Conservation (phyloP, 2,329 filamentous ascomycete genomes). For the Bipolaris zeicola region DNA sequence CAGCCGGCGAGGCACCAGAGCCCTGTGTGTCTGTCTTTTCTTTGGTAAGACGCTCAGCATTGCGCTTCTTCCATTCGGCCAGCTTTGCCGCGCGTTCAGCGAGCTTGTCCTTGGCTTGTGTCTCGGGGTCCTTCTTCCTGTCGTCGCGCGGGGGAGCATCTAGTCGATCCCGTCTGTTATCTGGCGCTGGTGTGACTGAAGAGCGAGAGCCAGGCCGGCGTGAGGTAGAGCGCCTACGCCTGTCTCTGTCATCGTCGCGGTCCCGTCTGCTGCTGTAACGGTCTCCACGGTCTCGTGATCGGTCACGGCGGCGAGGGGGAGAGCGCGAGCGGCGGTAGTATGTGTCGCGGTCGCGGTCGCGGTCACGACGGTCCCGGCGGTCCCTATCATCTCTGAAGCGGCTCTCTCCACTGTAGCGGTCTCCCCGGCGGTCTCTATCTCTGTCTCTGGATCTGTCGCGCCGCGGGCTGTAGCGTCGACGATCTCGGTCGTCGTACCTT, state of each 20-base stretch:
- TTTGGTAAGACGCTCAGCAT: constrained; percentile 59
- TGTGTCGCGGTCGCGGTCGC: constrained; percentile 45
- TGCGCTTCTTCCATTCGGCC: constrained; percentile 85
- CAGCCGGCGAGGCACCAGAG: constrained; percentile 57
- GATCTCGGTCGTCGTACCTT: constrained; percentile 56
- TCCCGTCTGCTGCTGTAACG: constrained; percentile 66
- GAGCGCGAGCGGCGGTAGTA: constrained; percentile 13
- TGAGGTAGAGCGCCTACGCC: constrained; percentile 75
- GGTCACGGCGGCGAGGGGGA: constrained; percentile 16
- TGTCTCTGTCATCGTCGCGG: constrained; percentile 65
- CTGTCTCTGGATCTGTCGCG: constrained; percentile 25
- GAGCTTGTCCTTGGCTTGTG: constrained; percentile 32
- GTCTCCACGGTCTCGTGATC: constrained; percentile 47
- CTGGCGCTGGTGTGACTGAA: constrained; percentile 60
- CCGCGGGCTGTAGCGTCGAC: constrained; percentile 46
- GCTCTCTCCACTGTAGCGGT: constrained; percentile 54
- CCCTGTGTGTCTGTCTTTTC: constrained; percentile 65
- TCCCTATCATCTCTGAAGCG: constrained; percentile 55
- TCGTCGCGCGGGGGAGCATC: constrained; percentile 55
- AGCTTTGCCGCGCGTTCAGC: constrained; percentile 34
- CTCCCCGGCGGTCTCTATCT: constrained; percentile 31
- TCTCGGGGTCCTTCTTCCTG: constrained; percentile 60
- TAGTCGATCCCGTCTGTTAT: constrained; percentile 26
- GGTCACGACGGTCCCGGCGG: constrained; percentile 60
- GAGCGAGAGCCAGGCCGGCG: constrained; percentile 61